phyloP scores from a whole-genome alignment of 2,329 filamentous ascomycete genomes.

The Apiospora sp. region DNA sequence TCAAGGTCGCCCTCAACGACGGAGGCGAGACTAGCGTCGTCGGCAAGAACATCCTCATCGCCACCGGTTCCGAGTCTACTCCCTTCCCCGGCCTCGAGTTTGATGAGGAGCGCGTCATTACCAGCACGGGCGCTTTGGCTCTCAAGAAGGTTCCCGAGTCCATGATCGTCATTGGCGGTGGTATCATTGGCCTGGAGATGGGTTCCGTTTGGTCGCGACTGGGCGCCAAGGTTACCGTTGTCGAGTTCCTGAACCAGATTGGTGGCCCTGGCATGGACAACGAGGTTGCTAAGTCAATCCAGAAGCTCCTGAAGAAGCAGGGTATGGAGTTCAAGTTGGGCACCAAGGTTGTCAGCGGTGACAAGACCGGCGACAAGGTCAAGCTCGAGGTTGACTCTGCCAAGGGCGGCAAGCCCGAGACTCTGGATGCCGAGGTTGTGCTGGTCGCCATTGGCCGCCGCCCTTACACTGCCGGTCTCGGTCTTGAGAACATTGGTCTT shows the following conservation, averaged over 20 bases:
- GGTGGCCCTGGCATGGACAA: constrained; percentile 97
- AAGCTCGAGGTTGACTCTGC: constrained; percentile 88
- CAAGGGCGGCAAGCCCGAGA: constrained; percentile 96
- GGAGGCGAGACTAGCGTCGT: constrained; percentile 87
- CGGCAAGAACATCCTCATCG: constrained; percentile 98
- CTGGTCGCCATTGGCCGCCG: constrained; percentile 96
- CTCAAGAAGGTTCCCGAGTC: constrained; percentile 92
- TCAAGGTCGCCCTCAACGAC: constrained; percentile 89
- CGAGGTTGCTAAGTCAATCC: constrained; percentile 88
- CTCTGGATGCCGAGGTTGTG: constrained; percentile 91
- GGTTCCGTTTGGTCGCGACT: constrained; percentile 96
- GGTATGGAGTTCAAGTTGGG: constrained; percentile 98
- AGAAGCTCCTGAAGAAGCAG: constrained; percentile 95
- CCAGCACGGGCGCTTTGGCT: constrained; percentile 92
- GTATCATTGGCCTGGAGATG: constrained; percentile 99
- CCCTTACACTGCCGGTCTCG: constrained; percentile 91
- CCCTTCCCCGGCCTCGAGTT: constrained; percentile 96
- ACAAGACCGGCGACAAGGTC: constrained; percentile 78
- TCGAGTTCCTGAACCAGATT: constrained; percentile 96
- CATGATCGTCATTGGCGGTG: constrained; percentile 96
- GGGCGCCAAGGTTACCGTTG: constrained; percentile 93
- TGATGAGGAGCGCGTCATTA: constrained; percentile 97
- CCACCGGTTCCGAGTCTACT: constrained; percentile 93
- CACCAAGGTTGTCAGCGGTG: constrained; percentile 92
- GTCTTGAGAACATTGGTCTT: constrained; percentile 91